Evolutionary conservation across 306 rosid species (phyloP).

Genomic region (Mimosa bimucronata): DNA sequence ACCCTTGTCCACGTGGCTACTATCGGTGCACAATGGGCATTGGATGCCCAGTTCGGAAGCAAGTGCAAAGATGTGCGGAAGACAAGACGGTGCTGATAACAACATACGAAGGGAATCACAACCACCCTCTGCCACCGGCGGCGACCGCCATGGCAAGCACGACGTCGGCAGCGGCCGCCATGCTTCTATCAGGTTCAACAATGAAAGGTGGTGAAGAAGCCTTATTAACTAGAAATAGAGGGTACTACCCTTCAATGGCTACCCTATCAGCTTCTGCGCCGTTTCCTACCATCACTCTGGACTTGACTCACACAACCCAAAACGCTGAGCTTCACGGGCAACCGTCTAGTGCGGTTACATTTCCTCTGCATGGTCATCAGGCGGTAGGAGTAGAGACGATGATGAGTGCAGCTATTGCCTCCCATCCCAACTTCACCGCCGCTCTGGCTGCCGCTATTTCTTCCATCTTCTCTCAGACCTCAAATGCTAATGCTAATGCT

Average conservation of each 20-base stretch:
- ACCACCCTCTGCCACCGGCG: slow-evolving; percentile 62
- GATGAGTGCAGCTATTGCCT: slow-evolving; percentile 55
- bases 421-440: slow-evolving; percentile 59
- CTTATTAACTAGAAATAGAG: slow-evolving; percentile 17
- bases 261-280: slow-evolving; percentile 59
- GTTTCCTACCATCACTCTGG: slow-evolving; percentile 57
- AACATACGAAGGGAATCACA: slow-evolving; percentile 76
- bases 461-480: slow-evolving; percentile 27
- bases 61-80: slow-evolving; percentile 73
- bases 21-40: slow-evolving; percentile 71
- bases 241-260: slow-evolving; percentile 46
- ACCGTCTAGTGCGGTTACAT: neutral
- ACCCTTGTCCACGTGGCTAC: slow-evolving; percentile 77
- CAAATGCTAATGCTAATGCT: neutral
- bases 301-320: slow-evolving; percentile 49
- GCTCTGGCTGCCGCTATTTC: slow-evolving; percentile 65
- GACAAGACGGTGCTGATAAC: slow-evolving; percentile 57
- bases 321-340: slow-evolving; percentile 29
- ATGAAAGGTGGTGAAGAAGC: slow-evolving; percentile 38
- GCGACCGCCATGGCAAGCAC: slow-evolving; percentile 59
- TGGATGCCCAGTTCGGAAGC: slow-evolving; percentile 69
- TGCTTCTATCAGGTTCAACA: slow-evolving; percentile 55
- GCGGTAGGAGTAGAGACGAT: slow-evolving; percentile 37
- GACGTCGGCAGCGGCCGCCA: slow-evolving; percentile 61
- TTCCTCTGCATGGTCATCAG: slow-evolving; percentile 41